Evolutionary conservation across 805 yeast species (phyloP).

Genomic region (Phaffomyces antillensis): DNA sequence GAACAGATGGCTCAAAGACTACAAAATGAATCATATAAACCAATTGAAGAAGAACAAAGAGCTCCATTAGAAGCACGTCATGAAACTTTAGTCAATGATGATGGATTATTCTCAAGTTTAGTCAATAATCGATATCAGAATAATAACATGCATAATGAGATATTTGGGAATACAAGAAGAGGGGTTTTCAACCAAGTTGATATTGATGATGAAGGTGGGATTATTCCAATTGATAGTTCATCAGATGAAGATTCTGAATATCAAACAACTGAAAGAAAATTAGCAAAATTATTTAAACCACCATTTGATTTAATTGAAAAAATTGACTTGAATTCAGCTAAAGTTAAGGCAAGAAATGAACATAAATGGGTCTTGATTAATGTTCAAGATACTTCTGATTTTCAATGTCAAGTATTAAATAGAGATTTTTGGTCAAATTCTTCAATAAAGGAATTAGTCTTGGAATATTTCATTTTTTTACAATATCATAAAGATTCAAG

Average conservation of each 20-base stretch:
- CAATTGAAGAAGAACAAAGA: constrained; percentile 39
- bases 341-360: constrained; percentile 49
- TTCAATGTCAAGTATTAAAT: constrained; percentile 82
- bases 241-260: constrained; percentile 30
- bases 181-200: constrained; percentile 12
- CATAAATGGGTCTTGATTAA: constrained; percentile 83
- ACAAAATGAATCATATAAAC: constrained; percentile 52
- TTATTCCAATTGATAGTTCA: constrained; percentile 16
- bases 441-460: constrained; percentile 56
- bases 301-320: constrained; percentile 85
- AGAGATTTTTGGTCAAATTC: constrained; percentile 86
- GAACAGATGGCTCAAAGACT: constrained; percentile 54
- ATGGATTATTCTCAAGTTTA: constrained; percentile 4
- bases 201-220: constrained; percentile 26
- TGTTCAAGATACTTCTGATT: constrained; percentile 79
- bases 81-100: constrained; percentile 64
- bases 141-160: constrained; percentile 2
- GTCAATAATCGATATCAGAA: no score
- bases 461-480: constrained; percentile 67
- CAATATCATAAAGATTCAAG: constrained; percentile 79
- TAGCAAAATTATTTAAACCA: constrained; percentile 83
- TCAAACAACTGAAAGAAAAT: constrained; percentile 48
- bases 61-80: constrained; percentile 73
- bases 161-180: constrained; percentile 29
- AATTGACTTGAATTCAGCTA: constrained; percentile 66